Percentiles rank a stretch among this genome's conserved stretches.
phyloP scores from a whole-genome alignment of 352 stramenopile genomes.

The Peronospora farinosa region DNA sequence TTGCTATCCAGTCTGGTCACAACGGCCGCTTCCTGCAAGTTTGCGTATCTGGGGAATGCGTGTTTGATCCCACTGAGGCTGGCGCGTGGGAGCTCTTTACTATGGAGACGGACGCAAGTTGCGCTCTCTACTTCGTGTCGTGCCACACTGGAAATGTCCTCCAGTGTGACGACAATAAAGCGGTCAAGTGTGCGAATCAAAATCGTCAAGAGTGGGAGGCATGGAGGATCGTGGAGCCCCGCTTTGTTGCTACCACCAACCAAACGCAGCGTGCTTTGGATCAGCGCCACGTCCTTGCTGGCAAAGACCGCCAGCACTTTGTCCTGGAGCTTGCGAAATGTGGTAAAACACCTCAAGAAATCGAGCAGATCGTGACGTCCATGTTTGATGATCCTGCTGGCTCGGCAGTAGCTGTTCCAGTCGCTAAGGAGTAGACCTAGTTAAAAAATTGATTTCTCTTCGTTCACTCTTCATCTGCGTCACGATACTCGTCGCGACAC shows the following conservation, averaged over 20 bases:
- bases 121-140: constrained; percentile 29
- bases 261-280: background rate
- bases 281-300: constrained; percentile 2
- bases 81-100: constrained; percentile 28
- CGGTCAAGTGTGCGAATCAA: constrained; percentile 22
- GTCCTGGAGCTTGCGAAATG: constrained; percentile 27
- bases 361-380: constrained; percentile 25
- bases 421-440: constrained; percentile 12
- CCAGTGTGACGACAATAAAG: constrained; percentile 14
- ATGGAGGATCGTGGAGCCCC: constrained; percentile 27
- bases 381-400: constrained; percentile 19
- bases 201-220: constrained; percentile 17
- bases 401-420: constrained; percentile 10
- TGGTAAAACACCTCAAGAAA: constrained; percentile 23
- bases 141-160: constrained; percentile 26
- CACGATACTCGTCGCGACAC: background rate
- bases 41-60: constrained; percentile 18
- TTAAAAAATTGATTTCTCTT: too few species aligned
- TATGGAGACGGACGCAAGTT: constrained; percentile 33
- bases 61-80: constrained; percentile 27
- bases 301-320: constrained; percentile 17
- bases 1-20: constrained; percentile 25
- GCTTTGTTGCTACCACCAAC: background rate
- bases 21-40: constrained; percentile 31
- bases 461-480: background rate